Evolutionary conservation across 1,284 basidiomycete genomes (phyloP).

Genomic region (Vanrija sp.): DNA sequence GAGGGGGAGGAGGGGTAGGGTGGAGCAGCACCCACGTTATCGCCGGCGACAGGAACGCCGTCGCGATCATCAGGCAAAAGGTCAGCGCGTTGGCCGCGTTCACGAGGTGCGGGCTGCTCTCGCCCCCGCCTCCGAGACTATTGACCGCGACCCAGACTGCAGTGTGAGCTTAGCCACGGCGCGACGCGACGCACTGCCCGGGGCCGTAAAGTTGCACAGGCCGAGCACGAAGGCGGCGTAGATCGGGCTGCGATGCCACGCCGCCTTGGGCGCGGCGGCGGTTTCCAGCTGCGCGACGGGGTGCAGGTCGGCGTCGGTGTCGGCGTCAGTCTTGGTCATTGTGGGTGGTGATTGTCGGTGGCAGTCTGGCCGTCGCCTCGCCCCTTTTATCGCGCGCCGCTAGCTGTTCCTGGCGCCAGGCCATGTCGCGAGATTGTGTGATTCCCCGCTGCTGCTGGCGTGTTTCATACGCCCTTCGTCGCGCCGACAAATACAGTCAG

Average conservation of each 20-base stretch:
- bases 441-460: too few relatives aligned
- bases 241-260: conserved; percentile 1
- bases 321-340: too few relatives aligned
- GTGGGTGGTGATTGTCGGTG: too few relatives aligned
- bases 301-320: too few relatives aligned
- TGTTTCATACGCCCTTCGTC: too few relatives aligned
- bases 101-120: conserved; percentile 27
- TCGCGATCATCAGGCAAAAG: conserved; percentile 33
- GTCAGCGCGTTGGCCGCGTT: conserved; percentile 43
- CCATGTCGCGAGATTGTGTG: too few relatives aligned
- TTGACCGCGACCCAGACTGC: conserved; percentile 43
- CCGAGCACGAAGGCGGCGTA: conserved; percentile 14
- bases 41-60: conserved; percentile 1
- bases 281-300: too few relatives aligned
- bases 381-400: too few relatives aligned
- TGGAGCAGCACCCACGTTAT: neutral
- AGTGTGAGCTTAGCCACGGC: neutral
- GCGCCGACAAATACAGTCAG: too few relatives aligned
- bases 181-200: conserved; percentile 8
- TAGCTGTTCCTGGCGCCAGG: too few relatives aligned
- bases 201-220: conserved; percentile 17
- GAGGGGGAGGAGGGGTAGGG: too few relatives aligned
- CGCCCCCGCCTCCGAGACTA: conserved; percentile 41
- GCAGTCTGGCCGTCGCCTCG: too few relatives aligned
- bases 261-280: neutral